phyloP scores from a whole-genome alignment of 352 stramenopile genomes.

The Pythium volutum region DNA sequence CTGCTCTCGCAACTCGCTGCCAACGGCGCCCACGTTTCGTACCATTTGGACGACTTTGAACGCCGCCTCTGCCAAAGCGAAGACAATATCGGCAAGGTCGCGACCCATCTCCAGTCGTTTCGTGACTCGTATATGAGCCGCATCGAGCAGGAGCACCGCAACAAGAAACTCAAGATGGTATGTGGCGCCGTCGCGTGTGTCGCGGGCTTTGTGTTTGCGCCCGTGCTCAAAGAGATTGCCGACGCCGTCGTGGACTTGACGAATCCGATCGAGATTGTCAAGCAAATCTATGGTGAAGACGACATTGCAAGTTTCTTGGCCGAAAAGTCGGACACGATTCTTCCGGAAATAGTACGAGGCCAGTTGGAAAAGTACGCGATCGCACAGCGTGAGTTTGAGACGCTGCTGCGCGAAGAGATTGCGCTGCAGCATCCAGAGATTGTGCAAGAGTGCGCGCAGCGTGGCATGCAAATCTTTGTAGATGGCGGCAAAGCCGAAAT shows the following conservation, averaged over 20 bases:
- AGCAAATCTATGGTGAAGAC: conserved; percentile 13
- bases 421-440: conserved; percentile 5
- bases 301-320: conserved; percentile 20
- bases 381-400: conserved; percentile 23
- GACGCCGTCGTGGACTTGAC: conserved; percentile 26
- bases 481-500: not conserved
- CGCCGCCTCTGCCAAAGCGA: conserved; percentile 1
- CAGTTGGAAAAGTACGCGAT: conserved; percentile 15
- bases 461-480: not conserved
- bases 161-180: conserved; percentile 26
- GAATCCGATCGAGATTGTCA: conserved; percentile 27
- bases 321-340: not conserved
- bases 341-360: conserved; percentile 3
- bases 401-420: conserved; percentile 13
- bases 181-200: conserved; percentile 21
- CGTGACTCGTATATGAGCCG: conserved; percentile 1
- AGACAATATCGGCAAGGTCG: conserved; percentile 1
- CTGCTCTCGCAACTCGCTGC: not conserved
- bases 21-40: not conserved
- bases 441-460: not conserved
- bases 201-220: conserved; percentile 24
- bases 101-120: not conserved
- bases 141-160: conserved; percentile 20
- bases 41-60: not conserved
- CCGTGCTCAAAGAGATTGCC: conserved; percentile 25